These are phyloP conservation scores for Gracilaria caudata DNA, from an alignment of 23 red algal species.

Conservation along the genomic window DNA sequence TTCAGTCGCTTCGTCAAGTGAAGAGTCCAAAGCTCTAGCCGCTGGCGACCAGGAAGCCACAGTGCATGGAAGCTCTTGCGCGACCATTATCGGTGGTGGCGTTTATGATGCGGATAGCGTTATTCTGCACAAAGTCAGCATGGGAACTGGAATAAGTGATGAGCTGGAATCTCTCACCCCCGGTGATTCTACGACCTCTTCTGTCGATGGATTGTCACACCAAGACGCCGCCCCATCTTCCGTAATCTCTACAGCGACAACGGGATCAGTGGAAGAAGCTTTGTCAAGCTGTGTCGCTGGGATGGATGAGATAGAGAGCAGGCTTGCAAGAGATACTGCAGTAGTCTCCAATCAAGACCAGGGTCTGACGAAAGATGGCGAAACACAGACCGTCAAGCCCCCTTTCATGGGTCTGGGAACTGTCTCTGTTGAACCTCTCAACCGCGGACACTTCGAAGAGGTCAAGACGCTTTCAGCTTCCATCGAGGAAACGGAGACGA, in stretches of 20 bases:
- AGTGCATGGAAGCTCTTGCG: not conserved
- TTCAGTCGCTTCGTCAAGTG: too few relatives aligned
- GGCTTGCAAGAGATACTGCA: not conserved
- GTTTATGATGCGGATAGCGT: not conserved
- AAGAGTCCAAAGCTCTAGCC: not conserved
- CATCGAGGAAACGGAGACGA: not conserved
- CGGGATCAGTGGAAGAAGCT: not conserved
- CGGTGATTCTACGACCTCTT: not conserved
- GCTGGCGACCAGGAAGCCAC: not conserved
- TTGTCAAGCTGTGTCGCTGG: not conserved
- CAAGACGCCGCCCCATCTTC: not conserved
- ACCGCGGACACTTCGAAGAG: not conserved
- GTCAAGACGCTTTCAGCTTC: not conserved
- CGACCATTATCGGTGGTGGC: not conserved
- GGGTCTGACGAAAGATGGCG: not conserved
- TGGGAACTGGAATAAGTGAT: not conserved
- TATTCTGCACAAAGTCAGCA: not conserved
- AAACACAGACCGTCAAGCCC: not conserved
- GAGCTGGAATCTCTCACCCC: not conserved
- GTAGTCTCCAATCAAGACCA: not conserved
- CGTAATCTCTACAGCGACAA: not conserved
- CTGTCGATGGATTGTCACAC: not conserved
- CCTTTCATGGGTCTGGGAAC: not conserved
- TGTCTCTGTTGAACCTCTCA: not conserved
- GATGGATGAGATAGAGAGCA: not conserved